Conservation (phyloP, 768 basidiomycete genomes). For the Leccinum sublutescens region DNA sequence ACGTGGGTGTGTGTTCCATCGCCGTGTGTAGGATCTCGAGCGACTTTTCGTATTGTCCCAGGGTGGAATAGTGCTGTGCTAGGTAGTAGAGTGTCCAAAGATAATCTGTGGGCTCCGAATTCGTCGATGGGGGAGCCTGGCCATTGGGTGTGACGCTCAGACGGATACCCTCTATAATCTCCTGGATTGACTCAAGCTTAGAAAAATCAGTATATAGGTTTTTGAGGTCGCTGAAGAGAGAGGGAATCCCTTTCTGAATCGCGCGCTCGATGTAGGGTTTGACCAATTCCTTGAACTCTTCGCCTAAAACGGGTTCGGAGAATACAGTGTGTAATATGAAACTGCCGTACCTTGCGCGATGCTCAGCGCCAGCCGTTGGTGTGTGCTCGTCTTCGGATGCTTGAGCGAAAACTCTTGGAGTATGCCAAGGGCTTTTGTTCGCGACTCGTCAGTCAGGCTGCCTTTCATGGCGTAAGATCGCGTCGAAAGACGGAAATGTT, state of each 20-base stretch:
- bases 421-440: conserved; percentile 50
- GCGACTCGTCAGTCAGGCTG: conserved; percentile 47
- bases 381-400: conserved; percentile 67
- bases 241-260: conserved; percentile 85
- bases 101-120: conserved; percentile 68
- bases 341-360: conserved; percentile 49
- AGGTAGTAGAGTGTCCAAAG: conserved; percentile 97
- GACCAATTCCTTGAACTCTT: conserved; percentile 64
- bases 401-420: conserved; percentile 60
- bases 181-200: conserved; percentile 70
- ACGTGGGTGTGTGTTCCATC: conserved; percentile 83
- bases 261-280: conserved; percentile 66
- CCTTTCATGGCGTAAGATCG: conserved; percentile 30
- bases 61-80: conserved; percentile 79
- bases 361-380: conserved; percentile 69
- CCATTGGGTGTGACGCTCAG: conserved; percentile 36
- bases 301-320: conserved; percentile 38
- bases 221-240: conserved; percentile 91
- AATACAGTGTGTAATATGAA: neutral
- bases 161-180: conserved; percentile 57
- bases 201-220: conserved; percentile 63
- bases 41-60: conserved; percentile 47
- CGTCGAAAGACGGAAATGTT: neutral
- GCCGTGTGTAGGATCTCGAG: conserved; percentile 64
- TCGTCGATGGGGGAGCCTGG: conserved; percentile 22